Percentiles rank a stretch among this genome's conserved stretches.
Evolutionary conservation across 192 early-diverging fungal genomes (phyloP).

Genomic region (Coemansia pectinata): DNA sequence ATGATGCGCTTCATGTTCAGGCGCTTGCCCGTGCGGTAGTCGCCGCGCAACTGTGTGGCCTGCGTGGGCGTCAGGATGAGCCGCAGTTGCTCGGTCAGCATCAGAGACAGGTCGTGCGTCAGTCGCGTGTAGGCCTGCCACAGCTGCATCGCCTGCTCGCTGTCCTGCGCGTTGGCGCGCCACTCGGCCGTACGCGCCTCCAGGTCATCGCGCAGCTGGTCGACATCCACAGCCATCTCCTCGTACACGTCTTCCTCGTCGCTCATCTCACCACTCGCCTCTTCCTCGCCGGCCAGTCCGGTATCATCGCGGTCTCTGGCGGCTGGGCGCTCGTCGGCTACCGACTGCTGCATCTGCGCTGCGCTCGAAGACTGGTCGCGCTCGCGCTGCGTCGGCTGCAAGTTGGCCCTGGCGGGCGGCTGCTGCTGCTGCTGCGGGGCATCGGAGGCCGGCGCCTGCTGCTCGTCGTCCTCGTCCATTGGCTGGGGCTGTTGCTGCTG

Average conservation of each 20-base stretch:
- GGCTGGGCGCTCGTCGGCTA: constrained; percentile 34
- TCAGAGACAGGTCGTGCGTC: constrained; percentile 88
- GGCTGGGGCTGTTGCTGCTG: constrained; percentile 50
- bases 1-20: constrained; percentile 99
- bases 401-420: constrained; percentile 11
- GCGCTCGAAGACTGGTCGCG: constrained; percentile 17
- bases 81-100: constrained; percentile 92
- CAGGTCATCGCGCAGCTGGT: constrained; percentile 76
- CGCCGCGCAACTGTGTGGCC: constrained; percentile 94
- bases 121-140: constrained; percentile 90
- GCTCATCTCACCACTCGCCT: constrained; percentile 46
- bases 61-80: constrained; percentile 96
- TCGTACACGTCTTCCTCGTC: constrained; percentile 31
- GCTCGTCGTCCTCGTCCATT: constrained; percentile 27
- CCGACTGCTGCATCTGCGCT: constrained; percentile 51
- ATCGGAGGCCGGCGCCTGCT: constrained; percentile 7
- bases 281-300: constrained; percentile 46
- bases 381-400: constrained; percentile 10
- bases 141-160: constrained; percentile 60
- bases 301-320: constrained; percentile 29
- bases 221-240: constrained; percentile 54
- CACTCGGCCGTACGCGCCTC: constrained; percentile 75
- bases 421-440: not conserved
- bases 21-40: constrained; percentile 97
- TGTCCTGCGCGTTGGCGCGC: constrained; percentile 62